Evolutionary conservation across 495 filamentous ascomycete genomes (phyloP), one percentile per base, ranked within the genome.

Genomic region (Hypoxylon perforatum): DNA sequence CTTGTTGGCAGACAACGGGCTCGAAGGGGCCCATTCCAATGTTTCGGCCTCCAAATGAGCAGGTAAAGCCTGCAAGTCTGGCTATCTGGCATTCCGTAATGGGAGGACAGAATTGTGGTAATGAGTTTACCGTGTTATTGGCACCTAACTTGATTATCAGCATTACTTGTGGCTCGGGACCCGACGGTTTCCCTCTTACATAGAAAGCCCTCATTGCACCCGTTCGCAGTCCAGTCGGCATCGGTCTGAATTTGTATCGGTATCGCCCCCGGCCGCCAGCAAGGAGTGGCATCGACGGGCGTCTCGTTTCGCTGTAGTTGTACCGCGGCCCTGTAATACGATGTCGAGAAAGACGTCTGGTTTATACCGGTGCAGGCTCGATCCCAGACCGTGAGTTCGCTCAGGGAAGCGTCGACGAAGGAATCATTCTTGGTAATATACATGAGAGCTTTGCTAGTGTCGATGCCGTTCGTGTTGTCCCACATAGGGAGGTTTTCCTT

Each of bases 31-130:
- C 76, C 76, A 78, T 78, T 12, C 64, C 69, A 9, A 76, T 58
- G 45, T 76, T 78, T 5, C 12, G 59, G 6, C 77, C 79, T 19
- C 73, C 38, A 2, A 76, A 61, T 6, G 35, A 15, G 52, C 79
- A 81, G 10, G 57, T 41, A 6, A 33, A 44, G 18, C 77, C 76
- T 5, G 68, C 62, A 1, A 82, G 53, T 57, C 82, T 71, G 9
- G 74, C 69, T 41, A 61, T 61, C 41, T 79, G 74, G 48, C 76
- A 82, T 9, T 65, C 49, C 2, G 74, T 73, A 9, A 75, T 53
- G 1, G 82, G 82, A 35, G 81, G 75, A 46, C 82, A 84, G 63
- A 76, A 84, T 60, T 78, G 73, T 15, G 82, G 82, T 3, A 80
- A 71, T 1, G 73, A 72, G 44, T 76, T 77, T 28, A 76, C 74